Base-by-base conservation (phyloP, 495 filamentous ascomycete genomes). In the Daldinia vernicosa region DNA sequence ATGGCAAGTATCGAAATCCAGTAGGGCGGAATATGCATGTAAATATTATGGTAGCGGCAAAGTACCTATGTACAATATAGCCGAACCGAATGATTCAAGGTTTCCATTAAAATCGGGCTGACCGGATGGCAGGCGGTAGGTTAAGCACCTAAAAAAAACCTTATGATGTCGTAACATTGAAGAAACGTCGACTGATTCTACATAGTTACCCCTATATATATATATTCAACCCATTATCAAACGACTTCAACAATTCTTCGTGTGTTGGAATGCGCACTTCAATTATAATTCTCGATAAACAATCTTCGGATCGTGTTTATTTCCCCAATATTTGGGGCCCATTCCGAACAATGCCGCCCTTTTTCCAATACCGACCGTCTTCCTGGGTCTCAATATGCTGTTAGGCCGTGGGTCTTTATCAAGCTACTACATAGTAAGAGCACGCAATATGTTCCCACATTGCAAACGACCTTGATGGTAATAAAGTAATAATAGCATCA, bases 1-100 rank as follows among this genome's bases (percentile, higher is more conserved):
- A 40, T 40, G 39, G 15, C 7, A 17, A 40, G 39, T 17, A 37
- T 37, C 1, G 4, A 37, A 37, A 37, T 37, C 39, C 39, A 45
- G 40, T 45, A 45, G 40, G 40, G 40, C 40, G 40, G 40, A 22
- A 43, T 14, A 15, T 17, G 7, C 6, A 8, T 19, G 17, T 6
- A 8, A 1, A 6, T 43, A 17, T 43, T 47, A 47, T 47, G 19
- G 19, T 24, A 47, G 17, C 19, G 12, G 9, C 17, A 19, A 47
- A 22, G 47, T 28, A 37, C 14, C 14, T 28, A 55, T 30, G 47
- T 65, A 32, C 9, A 8, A 8, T 32, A 70, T 62, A 17, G 26
- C 69, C 58, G 52, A 67, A 19, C 69, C 58, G 52, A 67, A 19
- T 24, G 4, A 52, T 62, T 62, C 57, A 57, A 58, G 47, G 67